phyloP scores from a whole-genome alignment of 108 stramenopile genomes.

The Skeletonema tropicum region DNA sequence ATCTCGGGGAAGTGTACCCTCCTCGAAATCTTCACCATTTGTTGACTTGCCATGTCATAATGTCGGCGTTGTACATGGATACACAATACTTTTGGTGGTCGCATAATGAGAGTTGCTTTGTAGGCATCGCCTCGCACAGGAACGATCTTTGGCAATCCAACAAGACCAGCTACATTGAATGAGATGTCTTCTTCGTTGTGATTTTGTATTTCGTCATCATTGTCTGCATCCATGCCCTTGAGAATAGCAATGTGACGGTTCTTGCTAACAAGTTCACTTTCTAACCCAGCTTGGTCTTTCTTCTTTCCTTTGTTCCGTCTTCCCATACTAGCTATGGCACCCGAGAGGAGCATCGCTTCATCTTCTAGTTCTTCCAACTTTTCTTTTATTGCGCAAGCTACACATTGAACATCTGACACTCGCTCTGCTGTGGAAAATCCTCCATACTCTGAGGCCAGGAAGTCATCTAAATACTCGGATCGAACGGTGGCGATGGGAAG shows the following conservation, averaged over 20 bases:
- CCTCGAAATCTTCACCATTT: conserved; percentile 68
- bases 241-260: conserved; percentile 22
- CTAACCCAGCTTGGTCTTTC: not conserved
- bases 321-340: conserved; percentile 55
- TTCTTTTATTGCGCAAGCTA: conserved; percentile 60
- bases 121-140: conserved; percentile 56
- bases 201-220: conserved; percentile 42
- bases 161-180: not conserved
- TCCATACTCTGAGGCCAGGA: conserved; percentile 31
- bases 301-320: conserved; percentile 22
- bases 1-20: conserved; percentile 67
- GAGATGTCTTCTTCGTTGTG: conserved; percentile 32
- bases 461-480: conserved; percentile 59
- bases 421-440: conserved; percentile 61
- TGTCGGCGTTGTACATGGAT: conserved; percentile 85
- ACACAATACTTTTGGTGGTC: conserved; percentile 71
- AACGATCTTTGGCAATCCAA: conserved; percentile 6
- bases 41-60: conserved; percentile 58
- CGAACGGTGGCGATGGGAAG: conserved; percentile 49
- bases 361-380: conserved; percentile 58
- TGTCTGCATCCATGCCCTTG: conserved; percentile 38
- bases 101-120: conserved; percentile 72
- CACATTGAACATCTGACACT: conserved; percentile 80
- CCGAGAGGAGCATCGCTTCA: conserved; percentile 58
- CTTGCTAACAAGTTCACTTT: conserved; percentile 9